Evolutionary conservation across 106 monocot species (phyloP).

Genomic region (Dendrobium catenatum): DNA sequence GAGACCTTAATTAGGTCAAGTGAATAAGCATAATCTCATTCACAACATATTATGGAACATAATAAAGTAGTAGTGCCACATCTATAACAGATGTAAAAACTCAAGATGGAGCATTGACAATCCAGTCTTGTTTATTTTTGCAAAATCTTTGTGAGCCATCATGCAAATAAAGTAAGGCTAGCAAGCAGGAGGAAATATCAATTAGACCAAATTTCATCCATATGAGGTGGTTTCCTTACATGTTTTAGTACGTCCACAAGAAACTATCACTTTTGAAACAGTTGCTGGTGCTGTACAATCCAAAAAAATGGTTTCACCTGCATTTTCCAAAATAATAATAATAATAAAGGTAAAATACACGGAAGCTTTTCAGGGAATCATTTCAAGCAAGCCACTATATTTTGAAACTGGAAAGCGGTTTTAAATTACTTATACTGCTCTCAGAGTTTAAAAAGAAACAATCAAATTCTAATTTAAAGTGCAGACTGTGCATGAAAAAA

Average conservation of each 20-base stretch:
- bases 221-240: constrained; percentile 45
- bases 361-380: neutral
- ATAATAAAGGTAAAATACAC: neutral
- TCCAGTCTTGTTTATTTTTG: neutral
- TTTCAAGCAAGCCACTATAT: neutral
- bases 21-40: neutral
- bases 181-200: neutral
- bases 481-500: neutral
- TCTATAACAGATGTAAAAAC: neutral
- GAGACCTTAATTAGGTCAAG: constrained; percentile 2
- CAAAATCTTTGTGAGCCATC: neutral
- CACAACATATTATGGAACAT: constrained; percentile 2
- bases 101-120: neutral
- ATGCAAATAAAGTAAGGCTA: neutral
- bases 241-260: constrained; percentile 57
- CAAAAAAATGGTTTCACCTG: constrained; percentile 84
- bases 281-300: constrained; percentile 57
- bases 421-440: neutral
- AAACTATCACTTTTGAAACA: constrained; percentile 77
- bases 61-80: neutral
- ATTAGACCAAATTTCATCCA: neutral
- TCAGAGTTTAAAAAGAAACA: neutral
- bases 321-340: constrained; percentile 6
- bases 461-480: neutral
- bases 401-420: neutral